phyloP scores from a whole-genome alignment of 768 basidiomycete species.

The Paxillus rubicundulus region DNA sequence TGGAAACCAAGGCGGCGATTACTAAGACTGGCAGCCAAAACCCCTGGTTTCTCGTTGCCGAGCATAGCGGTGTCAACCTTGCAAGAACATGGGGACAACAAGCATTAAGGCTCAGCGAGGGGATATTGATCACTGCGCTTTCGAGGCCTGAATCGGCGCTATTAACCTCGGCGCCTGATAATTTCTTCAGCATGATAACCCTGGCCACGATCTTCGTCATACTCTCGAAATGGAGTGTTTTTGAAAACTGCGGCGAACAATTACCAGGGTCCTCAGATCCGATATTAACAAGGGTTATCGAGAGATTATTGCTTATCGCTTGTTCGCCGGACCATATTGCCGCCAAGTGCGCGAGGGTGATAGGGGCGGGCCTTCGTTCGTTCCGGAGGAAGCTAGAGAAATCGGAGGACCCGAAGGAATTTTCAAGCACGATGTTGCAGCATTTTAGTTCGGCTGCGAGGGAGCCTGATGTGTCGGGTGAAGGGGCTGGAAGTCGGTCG shows the following conservation, averaged over 20 bases:
- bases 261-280: slow-evolving; percentile 39
- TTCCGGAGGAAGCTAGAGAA: slow-evolving; percentile 31
- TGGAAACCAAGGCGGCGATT: slow-evolving; percentile 23
- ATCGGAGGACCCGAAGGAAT: slow-evolving; percentile 18
- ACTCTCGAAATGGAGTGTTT: slow-evolving; percentile 40
- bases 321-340: slow-evolving; percentile 40
- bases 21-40: slow-evolving; percentile 10
- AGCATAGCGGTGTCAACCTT: slow-evolving; percentile 35
- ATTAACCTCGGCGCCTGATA: slow-evolving; percentile 43
- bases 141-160: slow-evolving; percentile 32
- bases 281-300: slow-evolving; percentile 35
- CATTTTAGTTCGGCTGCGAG: slow-evolving; percentile 22
- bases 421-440: slow-evolving; percentile 15
- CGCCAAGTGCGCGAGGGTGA: slow-evolving; percentile 42
- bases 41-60: slow-evolving; percentile 33
- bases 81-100: slow-evolving; percentile 38
- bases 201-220: slow-evolving; percentile 45
- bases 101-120: slow-evolving; percentile 37
- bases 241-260: slow-evolving; percentile 33
- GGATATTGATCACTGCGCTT: slow-evolving; percentile 34
- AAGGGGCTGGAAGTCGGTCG: slow-evolving; percentile 5
- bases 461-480: slow-evolving; percentile 8
- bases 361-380: slow-evolving; percentile 31
- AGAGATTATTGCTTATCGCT: slow-evolving; percentile 34
- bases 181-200: slow-evolving; percentile 39